These are phyloP conservation scores for Dimargaris cristalligena DNA, from an alignment of 192 early-diverging fungal species.

Conservation along the genomic window DNA sequence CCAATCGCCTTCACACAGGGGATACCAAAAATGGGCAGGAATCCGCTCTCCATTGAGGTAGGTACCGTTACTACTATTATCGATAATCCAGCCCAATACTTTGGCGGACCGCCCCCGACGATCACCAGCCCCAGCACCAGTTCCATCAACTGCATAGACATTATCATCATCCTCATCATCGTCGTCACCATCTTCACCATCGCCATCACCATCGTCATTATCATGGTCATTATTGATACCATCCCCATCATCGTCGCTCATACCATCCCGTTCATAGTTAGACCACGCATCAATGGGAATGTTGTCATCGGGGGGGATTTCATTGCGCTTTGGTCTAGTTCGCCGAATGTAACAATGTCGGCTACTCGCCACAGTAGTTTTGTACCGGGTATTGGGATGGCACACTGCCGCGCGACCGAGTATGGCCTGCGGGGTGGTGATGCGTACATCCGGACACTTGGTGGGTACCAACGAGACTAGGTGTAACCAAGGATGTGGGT, in stretches of 20 bases:
- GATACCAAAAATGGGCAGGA: not conserved
- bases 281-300: not conserved
- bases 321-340: not conserved
- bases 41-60: not conserved
- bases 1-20: not conserved
- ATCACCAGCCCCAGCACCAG: too few species aligned
- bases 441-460: not conserved
- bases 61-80: constrained; percentile 4
- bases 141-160: not conserved
- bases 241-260: too few species aligned
- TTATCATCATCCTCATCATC: too few species aligned
- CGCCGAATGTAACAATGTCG: not conserved
- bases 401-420: not conserved
- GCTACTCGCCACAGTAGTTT: not conserved
- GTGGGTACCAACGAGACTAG: not conserved
- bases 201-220: not conserved
- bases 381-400: not conserved
- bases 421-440: not conserved
- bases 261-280: not conserved
- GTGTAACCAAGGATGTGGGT: not conserved
- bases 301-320: not conserved
- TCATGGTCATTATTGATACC: not conserved
- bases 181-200: not conserved
- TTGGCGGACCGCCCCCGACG: too few species aligned
- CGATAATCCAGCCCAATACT: not conserved